These are phyloP conservation scores for Triglochin maritima DNA, from an alignment of 106 monocot genomes.

Conservation along the genomic window DNA sequence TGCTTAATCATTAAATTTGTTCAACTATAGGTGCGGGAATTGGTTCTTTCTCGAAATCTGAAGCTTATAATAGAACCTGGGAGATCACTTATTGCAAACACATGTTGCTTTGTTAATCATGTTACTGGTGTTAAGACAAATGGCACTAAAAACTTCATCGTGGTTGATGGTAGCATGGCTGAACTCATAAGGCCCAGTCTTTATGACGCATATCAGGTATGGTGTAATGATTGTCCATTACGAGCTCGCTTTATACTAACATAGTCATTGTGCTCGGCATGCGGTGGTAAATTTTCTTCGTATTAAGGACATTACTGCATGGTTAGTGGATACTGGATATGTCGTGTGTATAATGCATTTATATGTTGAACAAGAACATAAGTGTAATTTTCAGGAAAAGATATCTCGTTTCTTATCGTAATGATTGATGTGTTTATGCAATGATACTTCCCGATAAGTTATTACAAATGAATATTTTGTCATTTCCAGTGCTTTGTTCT, in stretches of 20 bases:
- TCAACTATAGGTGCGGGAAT: constrained; percentile 58
- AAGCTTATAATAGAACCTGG: constrained; percentile 95
- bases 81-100: constrained; percentile 93
- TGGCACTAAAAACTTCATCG: constrained; percentile 91
- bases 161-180: constrained; percentile 90
- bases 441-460: too few species aligned
- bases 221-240: neutral
- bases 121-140: constrained; percentile 97
- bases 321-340: too few species aligned
- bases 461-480: too few species aligned
- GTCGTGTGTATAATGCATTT: too few species aligned
- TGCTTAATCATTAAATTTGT: neutral
- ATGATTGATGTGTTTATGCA: too few species aligned
- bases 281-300: too few species aligned
- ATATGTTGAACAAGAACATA: too few species aligned
- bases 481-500: too few species aligned
- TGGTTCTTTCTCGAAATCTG: constrained; percentile 64
- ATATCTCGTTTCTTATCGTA: too few species aligned
- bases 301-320: too few species aligned
- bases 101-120: constrained; percentile 90
- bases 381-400: too few species aligned
- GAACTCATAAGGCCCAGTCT: constrained; percentile 94
- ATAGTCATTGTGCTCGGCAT: too few species aligned
- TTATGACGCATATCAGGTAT: constrained; percentile 96
- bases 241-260: neutral